These are phyloP conservation scores for Colletotrichum sp. DNA, from an alignment of 2,329 filamentous ascomycete genomes.

Conservation along the genomic window DNA sequence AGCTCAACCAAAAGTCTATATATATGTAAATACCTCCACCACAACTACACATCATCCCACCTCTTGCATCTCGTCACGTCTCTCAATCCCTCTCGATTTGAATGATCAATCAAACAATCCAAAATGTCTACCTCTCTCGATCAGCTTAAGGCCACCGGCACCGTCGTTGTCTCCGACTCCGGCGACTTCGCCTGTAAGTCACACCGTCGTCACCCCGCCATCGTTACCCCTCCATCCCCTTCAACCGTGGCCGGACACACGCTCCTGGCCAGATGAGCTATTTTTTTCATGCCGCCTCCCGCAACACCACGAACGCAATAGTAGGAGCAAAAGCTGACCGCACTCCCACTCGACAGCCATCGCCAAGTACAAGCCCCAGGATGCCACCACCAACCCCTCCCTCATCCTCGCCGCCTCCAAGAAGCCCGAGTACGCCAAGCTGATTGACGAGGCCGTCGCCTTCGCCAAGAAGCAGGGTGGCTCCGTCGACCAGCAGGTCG, in stretches of 20 bases:
- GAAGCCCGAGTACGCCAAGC: constrained; percentile 92
- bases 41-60: constrained; percentile 1
- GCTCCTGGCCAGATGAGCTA: background rate
- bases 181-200: constrained; percentile 82
- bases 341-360: constrained; percentile 69
- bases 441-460: constrained; percentile 84
- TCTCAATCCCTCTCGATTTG: background rate
- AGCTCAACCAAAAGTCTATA: constrained; percentile 10
- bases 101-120: background rate
- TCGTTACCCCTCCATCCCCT: background rate
- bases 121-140: constrained; percentile 89
- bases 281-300: background rate
- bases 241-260: background rate
- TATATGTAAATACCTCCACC: constrained; percentile 16
- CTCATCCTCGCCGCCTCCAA: constrained; percentile 98
- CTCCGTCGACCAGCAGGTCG: constrained; percentile 80
- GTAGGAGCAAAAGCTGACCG: background rate
- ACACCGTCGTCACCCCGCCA: background rate
- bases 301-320: background rate
- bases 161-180: constrained; percentile 96
- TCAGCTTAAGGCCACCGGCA: constrained; percentile 96
- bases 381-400: constrained; percentile 99
- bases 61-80: background rate
- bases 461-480: constrained; percentile 82
- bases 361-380: constrained; percentile 99